These are phyloP conservation scores for Apiospora aurea DNA, from an alignment of 2,329 filamentous ascomycete genomes.

Conservation along the genomic window DNA sequence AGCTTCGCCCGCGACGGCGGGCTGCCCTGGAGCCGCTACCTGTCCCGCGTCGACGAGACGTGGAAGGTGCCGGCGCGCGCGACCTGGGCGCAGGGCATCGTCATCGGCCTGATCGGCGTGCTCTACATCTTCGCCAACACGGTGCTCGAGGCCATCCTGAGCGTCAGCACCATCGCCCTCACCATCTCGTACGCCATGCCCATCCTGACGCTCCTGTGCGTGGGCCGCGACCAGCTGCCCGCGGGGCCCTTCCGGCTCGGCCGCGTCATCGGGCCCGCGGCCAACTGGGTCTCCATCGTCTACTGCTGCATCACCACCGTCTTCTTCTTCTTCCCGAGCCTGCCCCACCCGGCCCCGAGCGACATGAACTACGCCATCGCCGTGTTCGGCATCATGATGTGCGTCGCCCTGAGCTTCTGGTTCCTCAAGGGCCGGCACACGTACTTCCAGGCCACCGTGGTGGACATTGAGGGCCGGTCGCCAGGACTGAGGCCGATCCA, in stretches of 20 bases:
- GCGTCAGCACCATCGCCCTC: conserved; percentile 63
- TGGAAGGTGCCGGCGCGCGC: conserved; percentile 62
- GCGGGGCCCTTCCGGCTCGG: conserved; percentile 55
- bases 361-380: conserved; percentile 52
- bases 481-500: background rate
- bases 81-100: conserved; percentile 57
- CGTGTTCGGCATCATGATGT: conserved; percentile 61
- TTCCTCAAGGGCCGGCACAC: conserved; percentile 52
- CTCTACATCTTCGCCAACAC: conserved; percentile 62
- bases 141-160: conserved; percentile 60
- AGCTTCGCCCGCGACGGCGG: conserved; percentile 62
- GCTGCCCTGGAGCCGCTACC: conserved; percentile 52
- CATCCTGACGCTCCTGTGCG: conserved; percentile 54
- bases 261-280: conserved; percentile 47
- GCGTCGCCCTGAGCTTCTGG: conserved; percentile 59
- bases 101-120: conserved; percentile 57
- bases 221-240: conserved; percentile 60
- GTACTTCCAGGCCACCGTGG: conserved; percentile 36
- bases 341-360: background rate
- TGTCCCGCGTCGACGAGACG: conserved; percentile 50
- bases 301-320: conserved; percentile 60
- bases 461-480: background rate
- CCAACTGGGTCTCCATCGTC: conserved; percentile 57
- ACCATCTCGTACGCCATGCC: conserved; percentile 61
- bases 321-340: conserved; percentile 61